Conservation (phyloP, 306 rosid genomes). For the Pachyrhizus erosus region DNA sequence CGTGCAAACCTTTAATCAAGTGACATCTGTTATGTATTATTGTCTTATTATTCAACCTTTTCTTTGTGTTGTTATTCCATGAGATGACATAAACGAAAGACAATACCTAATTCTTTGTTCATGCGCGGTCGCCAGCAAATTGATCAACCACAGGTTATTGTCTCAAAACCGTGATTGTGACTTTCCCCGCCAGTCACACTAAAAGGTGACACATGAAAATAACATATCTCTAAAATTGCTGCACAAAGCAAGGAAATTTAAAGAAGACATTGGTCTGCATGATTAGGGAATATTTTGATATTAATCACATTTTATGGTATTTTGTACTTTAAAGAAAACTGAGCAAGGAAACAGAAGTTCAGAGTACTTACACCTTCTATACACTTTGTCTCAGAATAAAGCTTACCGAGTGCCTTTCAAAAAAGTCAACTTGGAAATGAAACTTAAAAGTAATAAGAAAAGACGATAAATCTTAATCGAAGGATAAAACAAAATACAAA, state of each 20-base stretch:
- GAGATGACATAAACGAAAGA: slow-evolving; percentile 24
- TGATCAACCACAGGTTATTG: slow-evolving; percentile 11
- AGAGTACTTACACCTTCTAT: slow-evolving; percentile 41
- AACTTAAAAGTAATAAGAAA: background rate
- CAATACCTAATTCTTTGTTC: slow-evolving; percentile 22
- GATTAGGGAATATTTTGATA: slow-evolving; percentile 29
- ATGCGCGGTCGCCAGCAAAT: slow-evolving; percentile 32
- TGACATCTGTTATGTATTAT: background rate
- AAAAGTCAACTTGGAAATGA: slow-evolving; percentile 8
- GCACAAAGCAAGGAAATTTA: slow-evolving; percentile 33
- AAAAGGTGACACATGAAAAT: slow-evolving; percentile 37
- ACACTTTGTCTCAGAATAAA: slow-evolving; percentile 42
- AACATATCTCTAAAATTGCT: slow-evolving; percentile 16
- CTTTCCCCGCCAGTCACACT: background rate
- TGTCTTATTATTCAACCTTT: slow-evolving; percentile 1
- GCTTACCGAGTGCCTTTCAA: slow-evolving; percentile 18
- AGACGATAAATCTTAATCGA: background rate
- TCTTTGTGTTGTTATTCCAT: slow-evolving; percentile 9
- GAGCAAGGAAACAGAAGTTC: slow-evolving; percentile 33
- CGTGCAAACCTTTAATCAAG: background rate
- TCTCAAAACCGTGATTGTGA: slow-evolving; percentile 18
- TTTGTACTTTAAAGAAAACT: slow-evolving; percentile 37
- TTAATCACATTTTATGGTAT: slow-evolving; percentile 16
- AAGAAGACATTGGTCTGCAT: background rate
- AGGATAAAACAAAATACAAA: background rate